Evolutionary conservation across 306 rosid species (phyloP), one percentile per base, ranked within the genome.

Genomic region (Begonia peltatifolia): DNA sequence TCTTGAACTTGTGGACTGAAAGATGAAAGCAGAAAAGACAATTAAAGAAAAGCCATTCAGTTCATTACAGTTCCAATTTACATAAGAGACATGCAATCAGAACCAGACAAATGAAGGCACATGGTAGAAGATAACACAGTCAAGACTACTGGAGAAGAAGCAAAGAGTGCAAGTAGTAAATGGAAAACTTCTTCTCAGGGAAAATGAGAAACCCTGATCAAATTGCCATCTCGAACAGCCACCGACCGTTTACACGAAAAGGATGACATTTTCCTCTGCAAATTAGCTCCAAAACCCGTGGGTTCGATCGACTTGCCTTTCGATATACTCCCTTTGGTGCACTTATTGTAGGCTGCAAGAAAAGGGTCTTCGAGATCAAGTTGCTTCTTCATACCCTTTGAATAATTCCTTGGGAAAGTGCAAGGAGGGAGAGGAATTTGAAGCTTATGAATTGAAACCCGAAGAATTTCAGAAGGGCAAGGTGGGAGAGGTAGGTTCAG

Each of bases 371-470:
- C 75, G 8, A 15, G 6, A 42, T 2, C 17, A 13, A 18, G 53
- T 9, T 60, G 68, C 59, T 66, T 63, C 67, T 64, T 63, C 1
- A 62, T 65, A 9, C 75, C 77, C 69, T 66, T 87, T 23, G 77
- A 80, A 38, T 72, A 51, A 61, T 50, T 83, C 59, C 77, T 76
- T 9, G 72, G 87, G 56, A 76, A 81, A 59, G 78, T 57, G 56
- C 84, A 70, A 10, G 94, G 94, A 50, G 96, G 87, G 13, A 79
- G 90, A 47, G 94, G 96, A 56, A 83, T 66, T 46, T 66, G 84
- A 12, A 52, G 42, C 53, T 76, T 77, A 18, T 47, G 74, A 47
- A 63, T 50, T n/a, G 41, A 17, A 55, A 47, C 12, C 35, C 15
- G 61, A 18, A 46, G 14, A 12, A 43, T 13, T 56, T 63, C 66